Base-by-base conservation (phyloP, 164 flowering plant species). In the Liquidambar formosana region DNA sequence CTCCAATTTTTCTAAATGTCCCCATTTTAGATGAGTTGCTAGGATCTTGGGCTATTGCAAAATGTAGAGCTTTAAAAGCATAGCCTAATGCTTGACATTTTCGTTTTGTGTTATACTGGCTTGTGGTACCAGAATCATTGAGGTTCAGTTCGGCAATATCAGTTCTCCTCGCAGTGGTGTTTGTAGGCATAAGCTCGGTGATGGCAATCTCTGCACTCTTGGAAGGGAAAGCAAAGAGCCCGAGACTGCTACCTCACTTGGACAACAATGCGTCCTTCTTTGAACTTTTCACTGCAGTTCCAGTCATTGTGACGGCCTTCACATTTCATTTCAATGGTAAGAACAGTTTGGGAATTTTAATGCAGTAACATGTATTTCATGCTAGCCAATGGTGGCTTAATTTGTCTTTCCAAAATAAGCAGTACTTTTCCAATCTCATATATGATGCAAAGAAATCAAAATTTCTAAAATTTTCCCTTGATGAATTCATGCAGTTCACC, bases 321-420 rank as follows among this genome's bases (percentile, higher is more conserved):
- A 91, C 95, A 21, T 96, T 89, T 71, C 98, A 96, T 72, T 96
- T 92, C 82, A 96, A 93, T 75, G 95, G 99, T 93, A 65, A 83
- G 81, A 43, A 60, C 49, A 15, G 10, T 18, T 56, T 52, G 10
- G 69, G 63, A 15, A 46, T 67, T 49, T 45, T 73, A 19, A 28
- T 54, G 1, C 6, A 6, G 41, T 33, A 2, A 6, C 41, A 62
- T 69, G 65, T 56, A 23, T 56, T 57, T 56, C n/a, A 22, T 53
- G n/a, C n/a, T n/a, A n/a, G n/a, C n/a, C 46, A 46, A 45, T 54
- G 4, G 26, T 43, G 18, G 9, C 6, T 9, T 15, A 52, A 3
- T 25, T 18, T 27, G n/a, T n/a, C n/a, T n/a, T n/a, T n/a, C n/a
- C n/a, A n/a, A n/a, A n/a, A n/a, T n/a, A n/a, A n/a, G n/a, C n/a